These are phyloP conservation scores for Echium plantagineum DNA, from an alignment of 257 asterid genomes.

Conservation along the genomic window DNA sequence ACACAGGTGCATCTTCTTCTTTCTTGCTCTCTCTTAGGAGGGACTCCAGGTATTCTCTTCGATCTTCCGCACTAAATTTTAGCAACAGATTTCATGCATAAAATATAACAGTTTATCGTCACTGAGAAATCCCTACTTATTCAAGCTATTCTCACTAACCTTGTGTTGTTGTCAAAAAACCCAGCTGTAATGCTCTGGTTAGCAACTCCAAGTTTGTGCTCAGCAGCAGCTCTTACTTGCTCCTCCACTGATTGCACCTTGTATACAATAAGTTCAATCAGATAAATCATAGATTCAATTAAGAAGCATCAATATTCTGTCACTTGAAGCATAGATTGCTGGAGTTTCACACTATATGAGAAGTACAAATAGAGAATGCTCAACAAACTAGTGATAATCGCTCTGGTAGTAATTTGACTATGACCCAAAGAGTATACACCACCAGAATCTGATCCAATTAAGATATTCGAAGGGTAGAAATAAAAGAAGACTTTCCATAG, in stretches of 20 bases:
- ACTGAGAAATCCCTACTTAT: slow-evolving; percentile 1
- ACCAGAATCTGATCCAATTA: neutral
- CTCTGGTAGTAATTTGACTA: neutral
- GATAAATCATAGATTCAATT: neutral
- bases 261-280: slow-evolving; percentile 11
- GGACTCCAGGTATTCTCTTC: slow-evolving; percentile 97
- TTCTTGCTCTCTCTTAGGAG: slow-evolving; percentile 94
- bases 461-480: too few species aligned
- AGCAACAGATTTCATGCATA: slow-evolving; percentile 11
- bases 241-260: slow-evolving; percentile 98
- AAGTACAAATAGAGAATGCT: too few species aligned
- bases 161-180: slow-evolving; percentile 91
- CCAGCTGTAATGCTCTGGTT: slow-evolving; percentile 99
- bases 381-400: too few species aligned
- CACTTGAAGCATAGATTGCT: neutral
- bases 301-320: neutral
- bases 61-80: slow-evolving; percentile 85
- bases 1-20: slow-evolving; percentile 91
- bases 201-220: slow-evolving; percentile 99
- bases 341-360: too few species aligned
- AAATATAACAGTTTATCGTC: neutral
- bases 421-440: neutral
- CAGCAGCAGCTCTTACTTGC: slow-evolving; percentile 99
- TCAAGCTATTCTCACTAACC: slow-evolving; percentile 28
- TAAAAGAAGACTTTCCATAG: neutral